Evolutionary conservation across 352 stramenopile species (phyloP).

Genomic region (Phytophthora pisi): DNA sequence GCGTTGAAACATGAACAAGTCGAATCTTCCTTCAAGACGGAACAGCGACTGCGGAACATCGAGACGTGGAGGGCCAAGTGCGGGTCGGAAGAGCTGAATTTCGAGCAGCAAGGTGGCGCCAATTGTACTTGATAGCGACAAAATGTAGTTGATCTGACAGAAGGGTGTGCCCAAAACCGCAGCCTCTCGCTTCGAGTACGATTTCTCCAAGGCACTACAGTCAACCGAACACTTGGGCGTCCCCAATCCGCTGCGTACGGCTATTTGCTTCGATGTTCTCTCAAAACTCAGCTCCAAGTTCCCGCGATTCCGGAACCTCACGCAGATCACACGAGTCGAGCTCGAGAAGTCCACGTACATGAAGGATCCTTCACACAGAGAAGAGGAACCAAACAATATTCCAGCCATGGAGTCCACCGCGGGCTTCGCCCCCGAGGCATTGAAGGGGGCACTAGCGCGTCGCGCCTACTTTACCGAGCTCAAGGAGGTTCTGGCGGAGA

Average conservation of each 20-base stretch:
- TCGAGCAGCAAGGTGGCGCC: conserved; percentile 31
- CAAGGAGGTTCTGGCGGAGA: conserved; percentile 42
- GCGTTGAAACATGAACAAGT: conserved; percentile 7
- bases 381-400: not conserved
- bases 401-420: not conserved
- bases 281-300: conserved; percentile 52
- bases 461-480: conserved; percentile 68
- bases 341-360: conserved; percentile 53
- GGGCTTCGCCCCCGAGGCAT: conserved; percentile 18
- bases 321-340: conserved; percentile 40
- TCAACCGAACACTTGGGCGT: conserved; percentile 61
- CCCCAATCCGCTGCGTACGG: conserved; percentile 63
- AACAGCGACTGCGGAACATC: conserved; percentile 26
- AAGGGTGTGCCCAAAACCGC: not conserved
- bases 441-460: conserved; percentile 36
- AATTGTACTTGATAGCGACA: not conserved
- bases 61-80: conserved; percentile 40
- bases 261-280: conserved; percentile 63
- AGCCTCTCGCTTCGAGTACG: conserved; percentile 50
- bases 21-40: conserved; percentile 16
- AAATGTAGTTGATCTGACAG: not conserved
- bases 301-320: conserved; percentile 50
- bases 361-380: conserved; percentile 6
- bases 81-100: conserved; percentile 25
- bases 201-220: conserved; percentile 52